Conservation (phyloP, 441 rosid genomes). For the Cnidoscolus chayamansa region DNA sequence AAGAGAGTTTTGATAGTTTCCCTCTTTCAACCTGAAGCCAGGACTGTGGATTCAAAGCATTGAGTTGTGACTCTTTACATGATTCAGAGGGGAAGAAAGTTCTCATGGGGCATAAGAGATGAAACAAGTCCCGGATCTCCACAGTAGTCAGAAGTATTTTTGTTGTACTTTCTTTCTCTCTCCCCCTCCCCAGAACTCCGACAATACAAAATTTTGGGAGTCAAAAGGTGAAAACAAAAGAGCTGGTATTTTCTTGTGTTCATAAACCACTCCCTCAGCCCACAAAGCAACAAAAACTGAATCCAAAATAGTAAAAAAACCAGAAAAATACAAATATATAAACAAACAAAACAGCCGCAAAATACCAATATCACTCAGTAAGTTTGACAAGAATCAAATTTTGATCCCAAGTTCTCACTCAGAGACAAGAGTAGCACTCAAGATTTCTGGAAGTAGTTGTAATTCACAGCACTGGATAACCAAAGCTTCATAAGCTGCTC, state of each 20-base stretch:
- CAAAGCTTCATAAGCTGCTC: background rate
- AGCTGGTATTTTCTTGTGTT: constrained; percentile 21
- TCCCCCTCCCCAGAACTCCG: constrained; percentile 6
- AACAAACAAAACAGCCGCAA: constrained; percentile 19
- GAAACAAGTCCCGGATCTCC: constrained; percentile 97
- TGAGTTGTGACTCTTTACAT: constrained; percentile 76
- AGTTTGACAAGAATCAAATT: constrained; percentile 15
- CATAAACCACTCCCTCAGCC: constrained; percentile 30
- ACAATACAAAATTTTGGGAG: background rate
- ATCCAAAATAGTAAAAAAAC: constrained; percentile 18
- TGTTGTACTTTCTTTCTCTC: constrained; percentile 15
- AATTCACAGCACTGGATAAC: constrained; percentile 4
- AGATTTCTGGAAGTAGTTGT: background rate
- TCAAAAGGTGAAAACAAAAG: constrained; percentile 10
- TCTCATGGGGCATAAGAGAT: constrained; percentile 88
- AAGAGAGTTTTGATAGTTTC: constrained; percentile 57
- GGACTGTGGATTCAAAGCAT: constrained; percentile 89
- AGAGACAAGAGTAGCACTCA: background rate
- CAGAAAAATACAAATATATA: constrained; percentile 24
- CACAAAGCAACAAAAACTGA: constrained; percentile 36
- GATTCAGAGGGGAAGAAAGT: constrained; percentile 74
- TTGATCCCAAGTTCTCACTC: constrained; percentile 3
- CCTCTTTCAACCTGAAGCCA: constrained; percentile 99
- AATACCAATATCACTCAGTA: constrained; percentile 21
- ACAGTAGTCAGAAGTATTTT: constrained; percentile 50